Base-by-base conservation (phyloP, 352 stramenopile genomes). In the Globisporangium polare region DNA sequence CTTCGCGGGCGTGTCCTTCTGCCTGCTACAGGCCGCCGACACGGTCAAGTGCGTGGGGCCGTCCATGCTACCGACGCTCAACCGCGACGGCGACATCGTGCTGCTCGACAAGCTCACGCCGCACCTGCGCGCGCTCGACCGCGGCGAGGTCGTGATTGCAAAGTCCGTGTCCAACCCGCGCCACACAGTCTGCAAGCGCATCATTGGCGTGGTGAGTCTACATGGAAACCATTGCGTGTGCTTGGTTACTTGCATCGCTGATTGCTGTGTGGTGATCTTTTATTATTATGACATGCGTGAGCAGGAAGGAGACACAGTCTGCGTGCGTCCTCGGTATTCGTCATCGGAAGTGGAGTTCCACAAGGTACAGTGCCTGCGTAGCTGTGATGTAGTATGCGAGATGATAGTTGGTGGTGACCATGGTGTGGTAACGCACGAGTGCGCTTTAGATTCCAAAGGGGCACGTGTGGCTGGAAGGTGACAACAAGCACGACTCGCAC, bases 381-480 rank as follows among this genome's bases (percentile, higher is more conserved):
- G 20, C 7, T 22, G 24, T 39, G 49, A n/a, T 17, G 22, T 5
- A 22, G 22, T 10, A 45, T 49, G 35, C 4, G 10, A 42, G 22
- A 12, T 22, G 35, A 56, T 55, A 43, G 18, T 20, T 35, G 26
- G 31, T 24, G 33, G 10, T 39, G 49, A 15, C 7, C 49, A 54
- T 41, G n/a, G 41, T 49, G 47, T 45, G 9, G 15, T 31, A n/a
- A 39, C 8, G 20, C 24, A 12, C 4, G 49, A 53, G 12, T 53
- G 49, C 10, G n/a, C 43, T 29, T 26, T 46, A 84, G 78, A 82
- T 93, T 24, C 96, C 96, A 3, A 84, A 90, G 56, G 94, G 96
- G 33, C 91, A 98, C 67, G 77, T 98, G 51, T 99, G 97, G 97
- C 69, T 99, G 15, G 94, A 99, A 78, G 97, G 97, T 46, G 97